A percentile compares a stretch with the other conserved stretches of the same genome.
phyloP scores from a whole-genome alignment of 2,329 filamentous ascomycete genomes.

The Sporothrix brunneoviolacea region DNA sequence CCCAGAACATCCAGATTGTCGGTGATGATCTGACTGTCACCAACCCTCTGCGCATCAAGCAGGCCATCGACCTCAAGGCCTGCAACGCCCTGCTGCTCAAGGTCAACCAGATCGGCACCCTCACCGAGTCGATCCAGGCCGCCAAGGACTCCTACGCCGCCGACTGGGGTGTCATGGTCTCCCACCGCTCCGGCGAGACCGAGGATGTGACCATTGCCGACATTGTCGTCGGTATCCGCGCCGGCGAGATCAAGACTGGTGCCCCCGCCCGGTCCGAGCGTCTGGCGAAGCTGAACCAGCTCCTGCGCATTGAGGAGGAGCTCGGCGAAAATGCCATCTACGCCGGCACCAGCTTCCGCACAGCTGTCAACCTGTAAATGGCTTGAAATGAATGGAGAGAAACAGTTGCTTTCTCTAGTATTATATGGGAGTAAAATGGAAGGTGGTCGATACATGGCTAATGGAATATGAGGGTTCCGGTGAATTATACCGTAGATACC shows the following conservation, averaged over 20 bases:
- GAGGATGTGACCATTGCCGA: constrained; percentile 99
- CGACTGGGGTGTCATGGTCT: constrained; percentile 99
- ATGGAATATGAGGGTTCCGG: constrained; percentile 8
- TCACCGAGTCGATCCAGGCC: constrained; percentile 97
- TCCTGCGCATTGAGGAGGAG: constrained; percentile 99
- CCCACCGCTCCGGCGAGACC: constrained; percentile 97
- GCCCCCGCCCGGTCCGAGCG: constrained; percentile 94
- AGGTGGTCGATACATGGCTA: neutral
- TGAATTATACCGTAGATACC: constrained; percentile 12
- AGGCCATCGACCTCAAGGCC: constrained; percentile 97
- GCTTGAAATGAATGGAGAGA: neutral
- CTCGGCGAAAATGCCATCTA: constrained; percentile 87
- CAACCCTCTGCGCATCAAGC: constrained; percentile 98
- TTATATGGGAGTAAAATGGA: constrained; percentile 4
- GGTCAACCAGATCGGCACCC: constrained; percentile 99
- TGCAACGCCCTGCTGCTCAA: constrained; percentile 98
- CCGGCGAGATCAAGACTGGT: constrained; percentile 98
- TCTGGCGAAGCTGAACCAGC: constrained; percentile 99
- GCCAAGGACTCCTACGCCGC: constrained; percentile 97
- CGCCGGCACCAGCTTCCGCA: constrained; percentile 89
- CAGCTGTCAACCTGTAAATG: constrained; percentile 73
- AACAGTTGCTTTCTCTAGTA: neutral
- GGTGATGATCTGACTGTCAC: constrained; percentile 98
- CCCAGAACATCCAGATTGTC: constrained; percentile 95
- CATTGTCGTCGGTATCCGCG: constrained; percentile 91